Conservation (phyloP, 139 green algal species). For the Micractinium conductrix region DNA sequence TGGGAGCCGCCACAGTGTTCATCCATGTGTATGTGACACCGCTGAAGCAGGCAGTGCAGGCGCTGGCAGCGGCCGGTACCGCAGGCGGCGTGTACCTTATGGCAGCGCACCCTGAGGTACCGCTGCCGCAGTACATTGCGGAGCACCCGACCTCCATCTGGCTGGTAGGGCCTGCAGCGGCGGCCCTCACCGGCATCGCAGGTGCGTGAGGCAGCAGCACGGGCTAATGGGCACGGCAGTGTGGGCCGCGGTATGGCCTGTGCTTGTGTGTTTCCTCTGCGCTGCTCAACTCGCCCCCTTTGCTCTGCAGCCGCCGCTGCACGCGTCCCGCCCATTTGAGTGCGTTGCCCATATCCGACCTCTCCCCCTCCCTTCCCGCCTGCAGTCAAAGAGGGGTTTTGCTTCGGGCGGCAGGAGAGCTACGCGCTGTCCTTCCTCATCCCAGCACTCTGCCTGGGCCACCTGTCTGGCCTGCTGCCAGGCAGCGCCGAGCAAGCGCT, state of each 20-base stretch:
- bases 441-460: conserved; percentile 56
- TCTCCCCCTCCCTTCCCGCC: too few species aligned
- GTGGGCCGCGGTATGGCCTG: too few species aligned
- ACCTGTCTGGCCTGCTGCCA: conserved; percentile 47
- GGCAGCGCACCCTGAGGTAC: conserved; percentile 41
- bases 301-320: too few species aligned
- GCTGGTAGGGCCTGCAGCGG: conserved; percentile 91
- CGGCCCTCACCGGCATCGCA: conserved; percentile 88
- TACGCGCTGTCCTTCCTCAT: conserved; percentile 72
- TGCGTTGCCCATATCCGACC: too few species aligned
- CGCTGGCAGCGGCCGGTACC: conserved; percentile 65
- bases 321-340: too few species aligned
- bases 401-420: conserved; percentile 86
- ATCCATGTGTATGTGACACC: conserved; percentile 94
- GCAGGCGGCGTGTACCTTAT: conserved; percentile 63
- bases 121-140: conserved; percentile 69
- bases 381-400: conserved; percentile 42
- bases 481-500: conserved; percentile 40
- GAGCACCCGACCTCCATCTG: conserved; percentile 78
- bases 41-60: conserved; percentile 83
- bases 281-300: too few species aligned
- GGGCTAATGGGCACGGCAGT: not conserved
- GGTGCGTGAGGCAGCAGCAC: conserved; percentile 90
- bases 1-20: conserved; percentile 79
- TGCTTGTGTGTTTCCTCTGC: too few species aligned